phyloP scores from a whole-genome alignment of 2,329 filamentous ascomycete genomes.

The Beauveria varroae region DNA sequence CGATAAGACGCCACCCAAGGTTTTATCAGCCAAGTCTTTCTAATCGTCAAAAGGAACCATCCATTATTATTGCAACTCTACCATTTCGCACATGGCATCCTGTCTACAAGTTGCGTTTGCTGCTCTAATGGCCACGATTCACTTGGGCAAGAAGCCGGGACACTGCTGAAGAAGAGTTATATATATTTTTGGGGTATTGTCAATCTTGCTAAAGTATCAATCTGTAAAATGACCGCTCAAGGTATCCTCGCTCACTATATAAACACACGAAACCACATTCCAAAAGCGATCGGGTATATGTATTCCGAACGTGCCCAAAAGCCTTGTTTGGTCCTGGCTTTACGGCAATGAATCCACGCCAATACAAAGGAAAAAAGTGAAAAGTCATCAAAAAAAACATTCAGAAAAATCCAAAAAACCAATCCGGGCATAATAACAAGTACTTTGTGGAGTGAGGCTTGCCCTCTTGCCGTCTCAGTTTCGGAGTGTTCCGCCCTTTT shows the following conservation, averaged over 20 bases:
- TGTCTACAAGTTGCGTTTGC: too few relatives aligned
- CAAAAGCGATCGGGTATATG: conserved; percentile 7
- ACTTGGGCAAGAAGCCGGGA: too few relatives aligned
- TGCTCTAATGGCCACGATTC: too few relatives aligned
- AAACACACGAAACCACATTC: conserved; percentile 4
- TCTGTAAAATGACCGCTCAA: not conserved
- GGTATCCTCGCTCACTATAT: conserved; percentile 6
- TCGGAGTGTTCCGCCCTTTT: conserved; percentile 13
- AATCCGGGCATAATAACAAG: not conserved
- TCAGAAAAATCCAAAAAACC: not conserved
- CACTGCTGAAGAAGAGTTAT: not conserved
- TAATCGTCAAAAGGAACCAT: too few relatives aligned
- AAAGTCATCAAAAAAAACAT: not conserved
- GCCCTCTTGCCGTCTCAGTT: conserved; percentile 12
- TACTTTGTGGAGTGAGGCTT: conserved; percentile 8
- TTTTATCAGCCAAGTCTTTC: too few relatives aligned
- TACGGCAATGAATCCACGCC: not conserved
- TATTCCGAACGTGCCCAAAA: conserved; percentile 18
- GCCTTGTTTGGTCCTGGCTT: conserved; percentile 19
- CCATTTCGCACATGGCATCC: too few relatives aligned
- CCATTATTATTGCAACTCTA: too few relatives aligned
- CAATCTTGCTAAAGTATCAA: conserved; percentile 5
- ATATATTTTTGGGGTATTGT: not conserved
- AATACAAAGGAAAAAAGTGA: not conserved
- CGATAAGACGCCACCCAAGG: too few relatives aligned